Base-by-base conservation (phyloP, 108 stramenopile species). In the Heterococcus sp. region DNA sequence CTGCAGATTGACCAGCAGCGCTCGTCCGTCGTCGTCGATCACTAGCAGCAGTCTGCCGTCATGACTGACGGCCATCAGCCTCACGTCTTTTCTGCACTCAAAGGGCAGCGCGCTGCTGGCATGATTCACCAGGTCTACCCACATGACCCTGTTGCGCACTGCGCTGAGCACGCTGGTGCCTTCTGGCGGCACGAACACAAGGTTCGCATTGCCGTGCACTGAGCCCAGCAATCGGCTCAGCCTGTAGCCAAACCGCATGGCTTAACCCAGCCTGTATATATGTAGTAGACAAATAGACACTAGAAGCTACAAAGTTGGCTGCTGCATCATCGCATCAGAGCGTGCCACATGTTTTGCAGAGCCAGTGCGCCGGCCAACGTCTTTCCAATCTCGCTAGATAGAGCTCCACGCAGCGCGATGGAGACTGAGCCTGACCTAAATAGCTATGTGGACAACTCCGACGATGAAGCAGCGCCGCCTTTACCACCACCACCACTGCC, bases 161-260 rank as follows among this genome's bases (percentile, higher is more conserved):
- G 95, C 90, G 14, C 91, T 92, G 46, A 98, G 88, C 8, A 98
- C 71, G 29, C 88, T 82, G 77, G 96, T 92, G 27, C 98, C 96
- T 72, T 95, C 91, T 40, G 92, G 87, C 27, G 95, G 79, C 3
- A 81, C 92, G 86, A 96, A 99, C 32, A 94, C 39, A 1, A 99
- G 76, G 75, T 96, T 96, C 5, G 95, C 93, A 30, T 93, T 92
- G 28, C 74, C 84, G 86, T 97, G 96, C 30, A 95, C 95, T 31
- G 93, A 91, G 29, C 98, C 98, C 81, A 94, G 94, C 32, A 99
- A 87, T 37, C 96, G 89, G 39, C 92, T 92, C 27, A 99, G 89
- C 46, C 93, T 92, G 89, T 94, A 99, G 67, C 95, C 93, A 81
- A 98, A 95, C 84, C 74, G 76, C 87, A 87, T 86, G 14, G 4